Conservation (phyloP, 495 filamentous ascomycete species). For the Penicillium robsamsonii region DNA sequence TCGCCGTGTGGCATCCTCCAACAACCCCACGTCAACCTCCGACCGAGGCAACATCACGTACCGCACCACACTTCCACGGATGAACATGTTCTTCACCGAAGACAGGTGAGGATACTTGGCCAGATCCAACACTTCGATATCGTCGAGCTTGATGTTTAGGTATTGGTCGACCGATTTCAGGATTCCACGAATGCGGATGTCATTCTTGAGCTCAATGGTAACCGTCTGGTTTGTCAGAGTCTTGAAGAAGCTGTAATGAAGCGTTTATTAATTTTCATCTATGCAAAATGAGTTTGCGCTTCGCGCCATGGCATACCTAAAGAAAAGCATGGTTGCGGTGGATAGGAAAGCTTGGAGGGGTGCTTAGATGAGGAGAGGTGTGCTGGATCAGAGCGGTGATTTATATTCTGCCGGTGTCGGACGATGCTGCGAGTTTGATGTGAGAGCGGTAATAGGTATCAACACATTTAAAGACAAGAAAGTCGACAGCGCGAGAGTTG, state of each 20-base stretch:
- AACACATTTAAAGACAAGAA: not conserved
- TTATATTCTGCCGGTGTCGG: not conserved
- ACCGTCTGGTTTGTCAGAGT: constrained; percentile 95
- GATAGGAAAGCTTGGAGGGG: constrained; percentile 11
- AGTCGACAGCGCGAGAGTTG: not conserved
- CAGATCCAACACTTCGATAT: constrained; percentile 88
- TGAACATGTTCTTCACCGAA: constrained; percentile 98
- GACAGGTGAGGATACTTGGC: constrained; percentile 87
- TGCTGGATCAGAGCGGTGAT: not conserved
- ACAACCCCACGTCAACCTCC: constrained; percentile 81
- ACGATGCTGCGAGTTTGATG: not conserved
- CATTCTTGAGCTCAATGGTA: constrained; percentile 98
- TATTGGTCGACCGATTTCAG: constrained; percentile 98
- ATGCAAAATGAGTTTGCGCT: constrained; percentile 1
- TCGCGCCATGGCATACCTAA: constrained; percentile 34
- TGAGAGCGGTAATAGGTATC: not conserved
- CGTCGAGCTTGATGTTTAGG: constrained; percentile 97
- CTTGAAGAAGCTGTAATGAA: constrained; percentile 86
- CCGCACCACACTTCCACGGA: constrained; percentile 90
- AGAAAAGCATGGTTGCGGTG: constrained; percentile 46
- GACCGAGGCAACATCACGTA: constrained; percentile 90
- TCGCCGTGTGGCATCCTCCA: constrained; percentile 95
- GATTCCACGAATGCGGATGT: constrained; percentile 90
- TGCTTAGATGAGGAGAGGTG: not conserved
- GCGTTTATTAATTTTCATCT: not conserved